phyloP scores from a whole-genome alignment of 306 rosid species.

The Acacia confusa region DNA sequence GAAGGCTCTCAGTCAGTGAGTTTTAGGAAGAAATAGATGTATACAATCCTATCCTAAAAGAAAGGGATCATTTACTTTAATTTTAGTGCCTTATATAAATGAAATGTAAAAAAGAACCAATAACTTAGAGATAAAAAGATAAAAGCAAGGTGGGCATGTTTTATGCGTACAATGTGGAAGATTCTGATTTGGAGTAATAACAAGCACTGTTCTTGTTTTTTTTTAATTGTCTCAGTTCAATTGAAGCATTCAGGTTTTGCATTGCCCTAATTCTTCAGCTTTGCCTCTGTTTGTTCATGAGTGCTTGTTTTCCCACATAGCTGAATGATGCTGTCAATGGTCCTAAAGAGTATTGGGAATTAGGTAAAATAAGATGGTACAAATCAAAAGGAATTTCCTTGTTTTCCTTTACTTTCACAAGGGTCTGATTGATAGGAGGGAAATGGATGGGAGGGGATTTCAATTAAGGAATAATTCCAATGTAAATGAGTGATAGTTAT shows the following conservation, averaged over 20 bases:
- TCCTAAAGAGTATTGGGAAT: neutral
- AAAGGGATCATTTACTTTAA: neutral
- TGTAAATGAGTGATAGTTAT: no score
- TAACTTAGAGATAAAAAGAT: constrained; percentile 8
- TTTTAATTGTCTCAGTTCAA: neutral
- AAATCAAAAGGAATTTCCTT: neutral
- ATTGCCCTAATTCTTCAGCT: neutral
- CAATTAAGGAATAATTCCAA: no score
- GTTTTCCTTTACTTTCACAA: neutral
- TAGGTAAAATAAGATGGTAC: neutral
- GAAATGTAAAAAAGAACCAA: neutral
- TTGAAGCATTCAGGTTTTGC: neutral
- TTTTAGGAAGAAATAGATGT: no score
- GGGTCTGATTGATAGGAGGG: no score
- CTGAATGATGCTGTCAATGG: neutral
- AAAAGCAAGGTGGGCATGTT: neutral
- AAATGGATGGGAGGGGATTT: no score
- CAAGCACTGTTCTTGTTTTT: neutral
- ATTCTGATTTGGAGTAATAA: constrained; percentile 9
- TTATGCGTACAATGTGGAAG: constrained; percentile 18
- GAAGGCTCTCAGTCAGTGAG: rapidly evolving
- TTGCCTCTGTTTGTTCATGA: neutral
- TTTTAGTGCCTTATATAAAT: neutral
- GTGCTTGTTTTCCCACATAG: neutral
- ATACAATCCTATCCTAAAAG: no score